Base-by-base conservation (phyloP, 129 eudicot species). In the Artemisia annua region DNA sequence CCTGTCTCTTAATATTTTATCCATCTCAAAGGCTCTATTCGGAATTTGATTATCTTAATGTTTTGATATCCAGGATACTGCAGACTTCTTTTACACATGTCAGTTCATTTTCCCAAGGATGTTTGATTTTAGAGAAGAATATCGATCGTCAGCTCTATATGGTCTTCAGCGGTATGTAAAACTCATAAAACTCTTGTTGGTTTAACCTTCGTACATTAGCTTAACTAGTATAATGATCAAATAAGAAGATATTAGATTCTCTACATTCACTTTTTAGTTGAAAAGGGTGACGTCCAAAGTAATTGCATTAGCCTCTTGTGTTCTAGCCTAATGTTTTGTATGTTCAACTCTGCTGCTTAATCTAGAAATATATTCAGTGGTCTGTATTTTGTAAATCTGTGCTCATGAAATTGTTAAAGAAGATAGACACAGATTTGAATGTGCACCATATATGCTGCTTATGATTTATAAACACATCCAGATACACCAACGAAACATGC, bases 51-150 rank as follows among this genome's bases (percentile, higher is more conserved):
- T 61, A 61, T 26, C n/a, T 4, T 10, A 39, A 12, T 61, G 48
- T 28, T 61, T 28, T 61, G 43, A 28, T 26, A 28, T 4, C 32
- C 66, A 13, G 66, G 66, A 61, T 61, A 61, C 19, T 71, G 59
- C 54, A 52, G 82, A 61, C 70, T 7, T 79, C 55, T 68, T 77
- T 50, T 73, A 44, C 77, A 66, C 50, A 39, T 48, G 17, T 30
- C 66, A 61, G 18, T 61, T 28, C 63, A 58, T 20, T 28, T 61
- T 28, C 12, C 14, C 18, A 54, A 63, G 63, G 66, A 70, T 35
- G 62, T 51, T 52, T 22, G 63, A 48, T 52, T 20, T 32, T 70
- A 66, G 39, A 26, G 67, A 83, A 58, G 46, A 78, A 58, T 70
- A 64, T 57, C 48, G 16, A 61, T 65, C 52, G 19, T 39, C 72